phyloP scores from a whole-genome alignment of 176 grass and related monocot species.

The Microstegium vimineum region DNA sequence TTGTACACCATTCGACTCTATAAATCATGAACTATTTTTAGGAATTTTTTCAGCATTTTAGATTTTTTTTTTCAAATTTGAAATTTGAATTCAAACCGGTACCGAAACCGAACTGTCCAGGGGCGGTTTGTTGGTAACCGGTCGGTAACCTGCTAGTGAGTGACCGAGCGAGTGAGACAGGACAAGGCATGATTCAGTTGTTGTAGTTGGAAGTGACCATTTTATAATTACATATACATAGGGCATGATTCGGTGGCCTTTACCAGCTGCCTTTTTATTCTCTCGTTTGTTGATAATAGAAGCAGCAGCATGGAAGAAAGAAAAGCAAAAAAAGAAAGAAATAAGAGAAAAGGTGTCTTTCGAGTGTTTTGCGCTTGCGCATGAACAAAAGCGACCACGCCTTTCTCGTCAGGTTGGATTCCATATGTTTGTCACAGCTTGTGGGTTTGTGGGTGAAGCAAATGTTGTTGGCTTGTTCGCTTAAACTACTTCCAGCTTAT shows the following conservation, averaged over 20 bases:
- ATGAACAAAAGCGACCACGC: constrained; percentile 9
- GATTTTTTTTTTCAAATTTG: no score
- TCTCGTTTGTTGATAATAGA: background rate
- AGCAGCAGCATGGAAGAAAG: background rate
- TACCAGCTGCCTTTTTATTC: background rate
- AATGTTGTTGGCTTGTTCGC: no score
- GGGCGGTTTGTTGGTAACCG: no score
- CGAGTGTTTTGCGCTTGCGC: constrained; percentile 5
- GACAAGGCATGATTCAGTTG: constrained; percentile 19
- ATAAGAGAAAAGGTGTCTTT: constrained; percentile 27
- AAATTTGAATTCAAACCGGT: no score
- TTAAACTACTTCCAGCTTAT: no score
- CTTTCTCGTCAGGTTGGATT: background rate
- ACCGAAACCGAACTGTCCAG: no score
- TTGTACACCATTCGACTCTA: no score
- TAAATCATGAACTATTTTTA: no score
- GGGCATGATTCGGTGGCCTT: constrained; percentile 6
- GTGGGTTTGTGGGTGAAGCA: constrained; percentile 20
- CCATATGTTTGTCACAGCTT: background rate
- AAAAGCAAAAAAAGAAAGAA: background rate
- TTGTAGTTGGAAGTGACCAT: constrained; percentile 1
- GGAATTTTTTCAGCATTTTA: no score
- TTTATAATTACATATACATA: no score
- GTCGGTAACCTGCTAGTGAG: no score
- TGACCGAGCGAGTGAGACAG: background rate